These are phyloP conservation scores for Corylus americana DNA, from an alignment of 306 rosid species.

Conservation along the genomic window DNA sequence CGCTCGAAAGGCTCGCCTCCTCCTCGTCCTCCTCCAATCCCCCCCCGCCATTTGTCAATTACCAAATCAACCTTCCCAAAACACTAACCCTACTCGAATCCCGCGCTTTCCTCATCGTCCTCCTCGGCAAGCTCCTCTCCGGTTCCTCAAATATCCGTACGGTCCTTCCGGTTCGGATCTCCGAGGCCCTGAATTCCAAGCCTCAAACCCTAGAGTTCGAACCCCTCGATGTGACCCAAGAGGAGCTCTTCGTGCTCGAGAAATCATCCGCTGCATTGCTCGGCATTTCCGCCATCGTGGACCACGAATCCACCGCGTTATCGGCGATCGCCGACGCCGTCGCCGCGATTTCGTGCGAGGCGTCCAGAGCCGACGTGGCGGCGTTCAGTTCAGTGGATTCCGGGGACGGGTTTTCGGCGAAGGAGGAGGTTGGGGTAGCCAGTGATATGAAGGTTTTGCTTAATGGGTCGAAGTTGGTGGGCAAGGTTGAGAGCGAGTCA, in stretches of 20 bases:
- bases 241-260: constrained; percentile 43
- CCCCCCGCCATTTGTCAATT: constrained; percentile 23
- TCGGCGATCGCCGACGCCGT: constrained; percentile 53
- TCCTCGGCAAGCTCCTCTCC: constrained; percentile 61
- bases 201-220: constrained; percentile 15
- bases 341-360: constrained; percentile 83
- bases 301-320: constrained; percentile 53
- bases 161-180: constrained; percentile 39
- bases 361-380: constrained; percentile 58
- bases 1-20: constrained; percentile 49
- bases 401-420: constrained; percentile 65
- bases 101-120: constrained; percentile 55
- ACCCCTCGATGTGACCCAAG: constrained; percentile 45
- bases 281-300: constrained; percentile 59
- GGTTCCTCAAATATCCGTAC: constrained; percentile 37
- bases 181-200: constrained; percentile 45
- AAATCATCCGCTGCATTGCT: constrained; percentile 31
- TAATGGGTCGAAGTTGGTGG: constrained; percentile 80
- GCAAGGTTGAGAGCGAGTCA: constrained; percentile 45
- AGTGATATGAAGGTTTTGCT: constrained; percentile 70
- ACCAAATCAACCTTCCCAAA: constrained; percentile 40
- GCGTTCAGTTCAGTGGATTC: constrained; percentile 67
- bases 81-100: constrained; percentile 43
- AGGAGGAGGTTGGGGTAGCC: constrained; percentile 79
- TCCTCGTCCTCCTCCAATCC: constrained; percentile 21